Evolutionary conservation across 2,329 filamentous ascomycete species (phyloP).

Genomic region (Xylaria sp.): DNA sequence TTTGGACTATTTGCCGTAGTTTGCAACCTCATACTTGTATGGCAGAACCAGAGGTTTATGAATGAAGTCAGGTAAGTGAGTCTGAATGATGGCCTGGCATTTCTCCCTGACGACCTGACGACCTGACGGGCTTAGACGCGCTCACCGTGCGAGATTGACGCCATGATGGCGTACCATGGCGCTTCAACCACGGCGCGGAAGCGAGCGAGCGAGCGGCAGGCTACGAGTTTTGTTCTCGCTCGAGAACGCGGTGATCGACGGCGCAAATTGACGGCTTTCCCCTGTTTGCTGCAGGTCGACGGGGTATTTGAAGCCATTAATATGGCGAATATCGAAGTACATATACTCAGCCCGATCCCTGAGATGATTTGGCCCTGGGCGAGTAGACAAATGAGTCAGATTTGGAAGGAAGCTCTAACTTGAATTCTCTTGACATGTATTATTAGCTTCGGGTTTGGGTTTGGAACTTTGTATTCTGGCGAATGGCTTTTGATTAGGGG

Average conservation of each 20-base stretch:
- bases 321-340: too few species aligned
- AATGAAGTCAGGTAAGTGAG: conserved; percentile 13
- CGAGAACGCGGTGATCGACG: not conserved
- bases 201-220: not conserved
- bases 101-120: not conserved
- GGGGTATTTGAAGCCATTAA: too few species aligned
- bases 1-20: conserved; percentile 13
- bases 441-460: not conserved
- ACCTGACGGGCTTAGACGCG: conserved; percentile 1
- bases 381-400: too few species aligned
- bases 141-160: not conserved
- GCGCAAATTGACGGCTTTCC: not conserved
- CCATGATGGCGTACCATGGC: not conserved
- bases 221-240: too few species aligned
- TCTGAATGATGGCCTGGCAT: not conserved
- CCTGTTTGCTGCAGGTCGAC: not conserved
- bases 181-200: too few species aligned
- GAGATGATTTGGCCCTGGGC: too few species aligned
- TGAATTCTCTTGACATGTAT: conserved; percentile 2
- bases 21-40: conserved; percentile 14
- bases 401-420: too few species aligned
- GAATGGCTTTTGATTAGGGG: not conserved
- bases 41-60: conserved; percentile 15
- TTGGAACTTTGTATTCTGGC: too few species aligned
- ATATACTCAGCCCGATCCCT: too few species aligned